Evolutionary conservation across 768 basidiomycete species (phyloP).

Genomic region (Dioszegia aurantiaca): DNA sequence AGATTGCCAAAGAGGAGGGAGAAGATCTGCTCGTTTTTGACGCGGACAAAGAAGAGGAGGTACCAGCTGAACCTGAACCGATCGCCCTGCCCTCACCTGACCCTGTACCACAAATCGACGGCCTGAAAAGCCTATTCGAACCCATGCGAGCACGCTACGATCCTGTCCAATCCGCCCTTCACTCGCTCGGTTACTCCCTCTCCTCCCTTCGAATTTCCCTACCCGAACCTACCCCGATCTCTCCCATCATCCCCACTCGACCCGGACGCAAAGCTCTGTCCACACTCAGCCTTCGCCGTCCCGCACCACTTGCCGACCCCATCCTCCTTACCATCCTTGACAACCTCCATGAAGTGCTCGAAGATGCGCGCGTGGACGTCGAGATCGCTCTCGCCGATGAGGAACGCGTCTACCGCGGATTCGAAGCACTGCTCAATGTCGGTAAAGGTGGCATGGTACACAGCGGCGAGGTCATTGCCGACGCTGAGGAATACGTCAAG

Average conservation of each 20-base stretch:
- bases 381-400: conserved; percentile 51
- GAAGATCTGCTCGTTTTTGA: conserved; percentile 32
- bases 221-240: conserved; percentile 22
- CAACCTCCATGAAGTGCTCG: conserved; percentile 48
- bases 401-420: conserved; percentile 45
- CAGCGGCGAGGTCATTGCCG: conserved; percentile 25
- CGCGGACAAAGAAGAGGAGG: conserved; percentile 14
- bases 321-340: conserved; percentile 39
- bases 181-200: conserved; percentile 42
- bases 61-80: too few relatives aligned
- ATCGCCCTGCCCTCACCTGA: conserved; percentile 11
- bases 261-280: conserved; percentile 15
- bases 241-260: conserved; percentile 9
- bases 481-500: conserved; percentile 34
- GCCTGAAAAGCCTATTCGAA: conserved; percentile 29
- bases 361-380: conserved; percentile 52
- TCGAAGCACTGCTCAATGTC: conserved; percentile 47
- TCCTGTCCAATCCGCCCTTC: conserved; percentile 38
- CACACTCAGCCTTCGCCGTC: conserved; percentile 12
- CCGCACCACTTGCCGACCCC: conserved; percentile 24
- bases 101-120: conserved; percentile 15
- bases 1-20: conserved; percentile 5
- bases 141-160: conserved; percentile 26
- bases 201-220: conserved; percentile 24
- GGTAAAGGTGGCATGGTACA: conserved; percentile 24